Conservation (phyloP, 805 yeast species). For the Spathaspora sp. region DNA sequence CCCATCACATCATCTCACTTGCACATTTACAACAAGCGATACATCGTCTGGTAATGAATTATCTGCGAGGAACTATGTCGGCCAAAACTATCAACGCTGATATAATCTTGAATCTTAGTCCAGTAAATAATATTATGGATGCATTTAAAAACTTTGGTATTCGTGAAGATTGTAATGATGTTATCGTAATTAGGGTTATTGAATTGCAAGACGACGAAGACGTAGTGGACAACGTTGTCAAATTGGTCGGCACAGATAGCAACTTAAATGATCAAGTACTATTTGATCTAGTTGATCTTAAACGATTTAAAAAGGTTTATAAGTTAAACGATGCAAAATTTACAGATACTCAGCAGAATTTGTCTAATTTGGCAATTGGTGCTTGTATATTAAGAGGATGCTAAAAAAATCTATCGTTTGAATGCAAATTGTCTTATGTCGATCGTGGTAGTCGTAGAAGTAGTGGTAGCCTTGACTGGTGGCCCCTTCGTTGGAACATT, state of each 20-base stretch:
- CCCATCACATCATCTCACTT: slow-evolving; percentile 50
- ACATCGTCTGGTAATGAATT: slow-evolving; percentile 57
- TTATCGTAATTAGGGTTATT: slow-evolving; percentile 52
- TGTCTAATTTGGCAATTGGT: slow-evolving; percentile 44
- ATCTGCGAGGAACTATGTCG: slow-evolving; percentile 43
- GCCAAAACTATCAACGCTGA: slow-evolving; percentile 73
- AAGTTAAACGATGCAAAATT: slow-evolving; percentile 31
- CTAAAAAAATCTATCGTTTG: slow-evolving; percentile 8
- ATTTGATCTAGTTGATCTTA: slow-evolving; percentile 17
- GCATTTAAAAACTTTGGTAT: slow-evolving; percentile 71
- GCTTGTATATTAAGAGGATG: slow-evolving; percentile 48
- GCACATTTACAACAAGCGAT: slow-evolving; percentile 63
- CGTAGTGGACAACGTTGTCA: slow-evolving; percentile 22
- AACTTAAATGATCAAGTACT: slow-evolving; percentile 23
- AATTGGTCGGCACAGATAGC: slow-evolving; percentile 2
- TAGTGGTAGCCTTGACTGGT: neutral
- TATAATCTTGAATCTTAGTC: slow-evolving; percentile 63
- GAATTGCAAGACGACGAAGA: slow-evolving; percentile 13
- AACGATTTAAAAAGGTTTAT: slow-evolving; percentile 32
- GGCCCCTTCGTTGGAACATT: neutral
- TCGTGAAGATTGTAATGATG: slow-evolving; percentile 39
- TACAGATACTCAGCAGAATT: slow-evolving; percentile 15
- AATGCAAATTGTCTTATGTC: slow-evolving; percentile 9
- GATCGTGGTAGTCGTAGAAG: neutral
- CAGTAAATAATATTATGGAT: slow-evolving; percentile 68